A percentile compares a stretch with the other conserved stretches of the same genome.
These are phyloP conservation scores for Psilocybe mexicana DNA, from an alignment of 1,284 basidiomycete species.

Conservation along the genomic window DNA sequence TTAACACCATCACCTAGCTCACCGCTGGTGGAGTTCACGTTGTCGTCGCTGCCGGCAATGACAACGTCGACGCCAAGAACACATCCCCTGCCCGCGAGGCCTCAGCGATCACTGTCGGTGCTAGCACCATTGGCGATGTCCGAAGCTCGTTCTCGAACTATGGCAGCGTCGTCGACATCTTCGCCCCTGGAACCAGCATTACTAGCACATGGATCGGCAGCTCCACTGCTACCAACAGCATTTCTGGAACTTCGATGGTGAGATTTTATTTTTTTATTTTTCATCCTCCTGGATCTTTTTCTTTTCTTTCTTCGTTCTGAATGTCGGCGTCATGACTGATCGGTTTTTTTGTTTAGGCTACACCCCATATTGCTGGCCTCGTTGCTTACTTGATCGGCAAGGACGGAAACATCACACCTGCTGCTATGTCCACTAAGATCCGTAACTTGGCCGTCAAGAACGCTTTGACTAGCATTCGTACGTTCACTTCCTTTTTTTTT, in stretches of 20 bases:
- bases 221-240: conserved; percentile 59
- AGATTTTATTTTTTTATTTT: not conserved
- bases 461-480: conserved; percentile 29
- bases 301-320: not conserved
- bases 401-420: conserved; percentile 28
- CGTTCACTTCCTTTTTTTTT: conserved; percentile 10
- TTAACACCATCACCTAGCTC: conserved; percentile 11
- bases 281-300: not conserved
- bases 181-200: conserved; percentile 73
- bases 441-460: conserved; percentile 23
- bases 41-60: conserved; percentile 42
- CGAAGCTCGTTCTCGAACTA: conserved; percentile 80
- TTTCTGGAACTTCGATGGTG: conserved; percentile 63
- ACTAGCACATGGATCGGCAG: conserved; percentile 69
- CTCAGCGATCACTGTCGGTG: conserved; percentile 78
- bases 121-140: conserved; percentile 68
- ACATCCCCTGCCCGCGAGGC: conserved; percentile 72
- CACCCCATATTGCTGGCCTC: conserved; percentile 61
- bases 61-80: conserved; percentile 60
- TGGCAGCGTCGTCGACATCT: conserved; percentile 73
- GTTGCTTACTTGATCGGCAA: conserved; percentile 66
- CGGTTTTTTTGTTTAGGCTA: conserved; percentile 26
- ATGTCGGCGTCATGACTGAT: no score
- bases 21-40: conserved; percentile 32
- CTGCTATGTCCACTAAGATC: conserved; percentile 26